These are phyloP conservation scores for Claviceps monticola DNA, from an alignment of 2,329 filamentous ascomycete species.

Conservation along the genomic window DNA sequence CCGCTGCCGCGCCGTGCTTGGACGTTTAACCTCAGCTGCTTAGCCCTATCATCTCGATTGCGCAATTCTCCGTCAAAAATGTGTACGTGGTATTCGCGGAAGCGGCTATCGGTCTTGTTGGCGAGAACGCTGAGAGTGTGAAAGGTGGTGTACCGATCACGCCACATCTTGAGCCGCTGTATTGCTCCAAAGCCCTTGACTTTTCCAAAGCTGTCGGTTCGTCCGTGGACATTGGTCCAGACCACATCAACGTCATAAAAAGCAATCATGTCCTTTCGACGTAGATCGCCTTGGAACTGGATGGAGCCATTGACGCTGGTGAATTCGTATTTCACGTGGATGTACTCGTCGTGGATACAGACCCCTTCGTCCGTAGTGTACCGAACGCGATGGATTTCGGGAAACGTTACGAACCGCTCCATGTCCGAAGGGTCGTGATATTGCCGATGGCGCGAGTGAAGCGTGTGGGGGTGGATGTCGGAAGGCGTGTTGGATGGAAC, in stretches of 20 bases:
- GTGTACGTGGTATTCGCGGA: conserved; percentile 34
- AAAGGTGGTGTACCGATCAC: conserved; percentile 31
- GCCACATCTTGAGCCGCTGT: conserved; percentile 38
- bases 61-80: conserved; percentile 33
- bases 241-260: conserved; percentile 39
- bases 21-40: conserved; percentile 29
- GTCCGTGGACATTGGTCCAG: conserved; percentile 35
- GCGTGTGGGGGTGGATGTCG: conserved; percentile 33
- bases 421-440: conserved; percentile 36
- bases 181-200: conserved; percentile 36
- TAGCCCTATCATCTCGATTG: conserved; percentile 31
- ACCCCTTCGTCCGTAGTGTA: conserved; percentile 32
- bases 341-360: conserved; percentile 33
- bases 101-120: conserved; percentile 30
- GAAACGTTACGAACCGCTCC: conserved; percentile 34
- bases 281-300: conserved; percentile 35
- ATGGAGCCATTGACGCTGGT: conserved; percentile 32
- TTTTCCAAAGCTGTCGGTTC: conserved; percentile 35
- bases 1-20: conserved; percentile 27
- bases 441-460: conserved; percentile 36
- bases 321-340: conserved; percentile 37
- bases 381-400: conserved; percentile 32
- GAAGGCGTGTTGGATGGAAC: conserved; percentile 31
- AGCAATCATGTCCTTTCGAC: conserved; percentile 32
- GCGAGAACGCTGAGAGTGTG: conserved; percentile 35